A percentile compares a stretch with the other conserved stretches of the same genome.
These are phyloP conservation scores for Claviceps lovelessii DNA, from an alignment of 2,329 filamentous ascomycete species.

Conservation along the genomic window DNA sequence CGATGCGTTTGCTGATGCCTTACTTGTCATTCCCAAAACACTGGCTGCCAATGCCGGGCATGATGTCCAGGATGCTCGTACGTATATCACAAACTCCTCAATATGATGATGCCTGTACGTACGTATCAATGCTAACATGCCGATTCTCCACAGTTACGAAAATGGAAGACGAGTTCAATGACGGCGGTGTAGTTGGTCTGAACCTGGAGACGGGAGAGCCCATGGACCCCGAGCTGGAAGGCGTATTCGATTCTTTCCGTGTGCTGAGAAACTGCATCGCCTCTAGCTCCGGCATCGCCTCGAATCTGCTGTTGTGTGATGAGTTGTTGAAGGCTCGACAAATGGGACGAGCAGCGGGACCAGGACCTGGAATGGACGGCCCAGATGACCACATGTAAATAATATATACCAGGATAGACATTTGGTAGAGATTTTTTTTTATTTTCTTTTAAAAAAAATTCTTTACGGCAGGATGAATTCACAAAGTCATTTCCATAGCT, in stretches of 20 bases:
- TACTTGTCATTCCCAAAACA: constrained; percentile 93
- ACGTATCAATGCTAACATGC: neutral
- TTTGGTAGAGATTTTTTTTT: neutral
- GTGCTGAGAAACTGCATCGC: constrained; percentile 88
- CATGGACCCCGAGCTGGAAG: constrained; percentile 87
- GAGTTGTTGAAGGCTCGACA: constrained; percentile 95
- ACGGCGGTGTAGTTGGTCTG: constrained; percentile 76
- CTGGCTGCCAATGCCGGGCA: constrained; percentile 91
- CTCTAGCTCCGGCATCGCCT: constrained; percentile 87
- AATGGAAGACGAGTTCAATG: constrained; percentile 70
- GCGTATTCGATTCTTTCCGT: constrained; percentile 91
- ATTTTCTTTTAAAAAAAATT: neutral
- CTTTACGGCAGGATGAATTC: neutral
- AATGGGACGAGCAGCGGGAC: constrained; percentile 59
- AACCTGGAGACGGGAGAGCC: constrained; percentile 77
- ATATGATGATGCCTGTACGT: constrained; percentile 8
- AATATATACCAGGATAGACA: constrained; percentile 12
- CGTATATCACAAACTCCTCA: constrained; percentile 24
- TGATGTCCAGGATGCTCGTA: constrained; percentile 88
- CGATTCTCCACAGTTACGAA: constrained; percentile 48
- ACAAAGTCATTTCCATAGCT: no score
- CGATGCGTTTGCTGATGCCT: constrained; percentile 82
- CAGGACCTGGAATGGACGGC: constrained; percentile 51
- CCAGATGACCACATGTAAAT: constrained; percentile 37
- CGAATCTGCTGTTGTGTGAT: constrained; percentile 87